Conservation (phyloP, 495 filamentous ascomycete species). For the Hyphodiscus hymeniophilus region DNA sequence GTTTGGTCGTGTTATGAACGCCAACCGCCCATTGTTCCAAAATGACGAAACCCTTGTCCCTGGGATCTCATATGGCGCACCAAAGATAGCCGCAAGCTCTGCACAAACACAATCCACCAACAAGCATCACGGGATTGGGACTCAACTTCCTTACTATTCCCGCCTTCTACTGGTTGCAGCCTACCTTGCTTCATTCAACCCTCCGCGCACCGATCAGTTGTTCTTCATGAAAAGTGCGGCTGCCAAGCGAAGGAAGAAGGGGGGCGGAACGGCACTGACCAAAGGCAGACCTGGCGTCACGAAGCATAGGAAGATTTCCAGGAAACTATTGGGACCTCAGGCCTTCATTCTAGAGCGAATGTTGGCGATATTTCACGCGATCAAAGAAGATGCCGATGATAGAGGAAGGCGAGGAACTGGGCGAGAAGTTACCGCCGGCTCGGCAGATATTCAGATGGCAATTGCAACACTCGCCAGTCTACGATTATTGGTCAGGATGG, state of each 20-base stretch:
- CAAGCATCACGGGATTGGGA: conserved; percentile 6
- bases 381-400: conserved; percentile 55
- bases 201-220: conserved; percentile 63
- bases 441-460: conserved; percentile 59
- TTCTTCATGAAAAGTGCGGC: conserved; percentile 73
- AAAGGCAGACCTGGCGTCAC: conserved; percentile 20
- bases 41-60: conserved; percentile 65
- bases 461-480: conserved; percentile 76
- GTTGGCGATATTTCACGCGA: conserved; percentile 76
- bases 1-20: conserved; percentile 72
- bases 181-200: conserved; percentile 88
- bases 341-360: conserved; percentile 83
- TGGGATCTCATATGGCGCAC: conserved; percentile 37
- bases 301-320: conserved; percentile 53
- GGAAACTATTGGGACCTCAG: conserved; percentile 64
- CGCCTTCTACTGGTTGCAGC: conserved; percentile 76
- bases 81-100: conserved; percentile 2
- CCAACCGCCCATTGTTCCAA: conserved; percentile 66
- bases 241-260: conserved; percentile 39
- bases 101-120: conserved; percentile 8
- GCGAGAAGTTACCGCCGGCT: conserved; percentile 30
- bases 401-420: conserved; percentile 1
- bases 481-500: conserved; percentile 57
- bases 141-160: conserved; percentile 69
- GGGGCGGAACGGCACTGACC: conserved; percentile 25